Evolutionary conservation across 768 basidiomycete genomes (phyloP).

Genomic region (Termitomyces sp.): DNA sequence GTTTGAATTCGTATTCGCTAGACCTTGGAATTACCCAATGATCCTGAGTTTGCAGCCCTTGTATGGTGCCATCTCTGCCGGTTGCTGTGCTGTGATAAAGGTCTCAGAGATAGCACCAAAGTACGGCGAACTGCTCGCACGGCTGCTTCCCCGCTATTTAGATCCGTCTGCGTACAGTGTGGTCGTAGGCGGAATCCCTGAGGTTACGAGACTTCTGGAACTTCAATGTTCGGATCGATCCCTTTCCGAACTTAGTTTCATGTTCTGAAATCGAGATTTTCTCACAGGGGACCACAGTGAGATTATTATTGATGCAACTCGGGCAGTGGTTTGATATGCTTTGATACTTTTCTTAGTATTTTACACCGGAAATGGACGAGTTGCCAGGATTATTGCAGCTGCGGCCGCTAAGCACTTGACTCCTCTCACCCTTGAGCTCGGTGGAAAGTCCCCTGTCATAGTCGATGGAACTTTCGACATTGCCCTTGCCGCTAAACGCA

Average conservation of each 20-base stretch:
- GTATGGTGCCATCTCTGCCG: constrained; percentile 69
- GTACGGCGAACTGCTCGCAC: constrained; percentile 42
- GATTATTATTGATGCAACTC: background rate
- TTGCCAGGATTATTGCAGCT: constrained; percentile 42
- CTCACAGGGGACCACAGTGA: constrained; percentile 23
- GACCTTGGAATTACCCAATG: constrained; percentile 67
- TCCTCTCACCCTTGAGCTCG: constrained; percentile 50
- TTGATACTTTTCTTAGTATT: constrained; percentile 21
- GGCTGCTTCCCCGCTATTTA: constrained; percentile 47
- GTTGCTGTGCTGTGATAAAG: constrained; percentile 63
- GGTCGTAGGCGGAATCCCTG: constrained; percentile 53
- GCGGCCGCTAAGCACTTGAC: constrained; percentile 52
- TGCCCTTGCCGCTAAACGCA: constrained; percentile 49
- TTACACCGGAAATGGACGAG: constrained; percentile 40
- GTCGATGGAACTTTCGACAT: constrained; percentile 28
- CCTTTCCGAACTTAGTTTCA: background rate
- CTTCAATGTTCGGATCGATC: constrained; percentile 30
- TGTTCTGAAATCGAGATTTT: background rate
- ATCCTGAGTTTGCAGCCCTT: constrained; percentile 52
- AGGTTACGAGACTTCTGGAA: constrained; percentile 47
- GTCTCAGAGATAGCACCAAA: constrained; percentile 56
- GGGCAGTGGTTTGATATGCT: background rate
- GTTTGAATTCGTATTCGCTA: background rate
- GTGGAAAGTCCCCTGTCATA: constrained; percentile 45
- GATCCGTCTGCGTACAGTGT: constrained; percentile 44